Base-by-base conservation (phyloP, 2,329 filamentous ascomycete species). In the Huntiella omanensis region DNA sequence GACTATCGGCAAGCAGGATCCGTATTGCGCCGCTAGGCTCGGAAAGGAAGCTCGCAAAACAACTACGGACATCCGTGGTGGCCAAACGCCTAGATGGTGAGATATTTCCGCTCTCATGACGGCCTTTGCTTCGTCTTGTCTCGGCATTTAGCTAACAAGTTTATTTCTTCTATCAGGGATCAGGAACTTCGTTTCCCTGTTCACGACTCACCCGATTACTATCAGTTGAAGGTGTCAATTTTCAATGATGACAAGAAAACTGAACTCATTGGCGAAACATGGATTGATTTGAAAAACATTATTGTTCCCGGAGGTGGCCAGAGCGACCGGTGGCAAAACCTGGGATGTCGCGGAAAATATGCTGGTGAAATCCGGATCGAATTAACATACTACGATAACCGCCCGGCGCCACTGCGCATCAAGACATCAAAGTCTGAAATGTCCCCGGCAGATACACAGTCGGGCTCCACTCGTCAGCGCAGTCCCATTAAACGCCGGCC, bases 161-260 rank as follows among this genome's bases (percentile, higher is more conserved):
- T 36, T 52, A 17, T 8, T 33, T 11, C 35, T 39, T 37, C 16
- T 19, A n/a, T 19, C 57, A 98, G 91, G 91, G 91, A 98, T 61
- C 85, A 96, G 63, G 91, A 98, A 62, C 73, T 98, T 39, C 84
- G 91, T 51, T 98, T 96, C 59, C 84, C 76, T 39, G 91, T 98
- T 12, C 88, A 95, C 69, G 87, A 96, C 57, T 95, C 86, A 12
- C 80, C 86, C 13, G 91, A 98, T 63, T 98, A 98, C 67, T 86
- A 85, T 63, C 84, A 87, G 59, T 71, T 98, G 48, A 98, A 98
- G 60, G 71, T 96, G 12, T 95, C 88, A 2, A 75, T 96, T 4
- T 98, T 98, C 66, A 95, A 94, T 59, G 91, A 98, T 57, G 91
- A 98, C 64, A 96, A 95, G 67, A 92, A 82, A 66, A 96, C 88